phyloP scores from a whole-genome alignment of 441 rosid species.

The Brassica hybrid region DNA sequence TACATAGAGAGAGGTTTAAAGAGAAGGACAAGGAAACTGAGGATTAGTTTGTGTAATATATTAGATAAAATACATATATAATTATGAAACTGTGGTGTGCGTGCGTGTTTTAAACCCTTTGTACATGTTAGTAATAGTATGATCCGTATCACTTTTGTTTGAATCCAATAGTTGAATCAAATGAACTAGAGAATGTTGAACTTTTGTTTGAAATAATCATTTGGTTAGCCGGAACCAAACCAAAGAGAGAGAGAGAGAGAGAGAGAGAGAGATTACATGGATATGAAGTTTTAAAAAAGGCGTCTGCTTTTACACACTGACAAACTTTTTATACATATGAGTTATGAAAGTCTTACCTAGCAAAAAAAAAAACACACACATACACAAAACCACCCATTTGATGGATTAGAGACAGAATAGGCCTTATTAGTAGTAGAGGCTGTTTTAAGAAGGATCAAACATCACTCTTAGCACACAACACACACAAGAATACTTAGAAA shows the following conservation, averaged over 20 bases:
- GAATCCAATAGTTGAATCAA: background rate
- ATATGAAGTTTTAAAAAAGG: background rate
- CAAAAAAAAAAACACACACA: constrained; percentile 23
- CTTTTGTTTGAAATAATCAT: no score
- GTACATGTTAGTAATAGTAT: background rate
- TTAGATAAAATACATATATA: background rate
- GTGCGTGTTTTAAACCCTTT: background rate
- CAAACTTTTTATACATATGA: constrained; percentile 33
- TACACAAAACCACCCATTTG: constrained; percentile 24
- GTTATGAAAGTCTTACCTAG: constrained; percentile 18
- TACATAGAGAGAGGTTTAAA: constrained; percentile 26
- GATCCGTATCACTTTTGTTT: background rate
- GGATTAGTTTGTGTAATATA: constrained; percentile 9
- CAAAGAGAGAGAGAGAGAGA: no score
- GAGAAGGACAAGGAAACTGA: constrained; percentile 4
- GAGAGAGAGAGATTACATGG: background rate
- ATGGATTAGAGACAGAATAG: constrained; percentile 31
- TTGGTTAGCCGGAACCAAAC: no score
- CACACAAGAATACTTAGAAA: constrained; percentile 27
- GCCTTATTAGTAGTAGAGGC: constrained; percentile 43
- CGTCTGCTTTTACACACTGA: constrained; percentile 16
- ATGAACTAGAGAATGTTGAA: background rate
- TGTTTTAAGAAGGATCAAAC: constrained; percentile 30
- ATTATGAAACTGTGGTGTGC: background rate
- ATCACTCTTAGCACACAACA: constrained; percentile 37